These are phyloP conservation scores for Arxiozyma bovina DNA, from an alignment of 1,139 yeast genomes.

Conservation along the genomic window DNA sequence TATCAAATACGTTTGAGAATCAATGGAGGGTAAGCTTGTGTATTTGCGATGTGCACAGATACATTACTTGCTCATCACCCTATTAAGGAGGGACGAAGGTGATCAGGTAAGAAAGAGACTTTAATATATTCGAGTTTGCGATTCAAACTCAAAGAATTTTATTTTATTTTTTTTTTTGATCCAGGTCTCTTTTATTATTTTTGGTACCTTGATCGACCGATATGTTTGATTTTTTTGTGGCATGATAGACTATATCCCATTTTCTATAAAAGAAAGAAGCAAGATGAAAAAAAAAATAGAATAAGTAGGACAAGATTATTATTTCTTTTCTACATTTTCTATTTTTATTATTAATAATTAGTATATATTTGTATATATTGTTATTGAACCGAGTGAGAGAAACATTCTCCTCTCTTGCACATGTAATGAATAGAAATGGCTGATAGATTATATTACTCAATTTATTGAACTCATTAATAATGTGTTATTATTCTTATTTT, in stretches of 20 bases:
- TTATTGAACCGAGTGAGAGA: neutral
- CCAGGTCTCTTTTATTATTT: neutral
- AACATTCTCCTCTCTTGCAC: constrained; percentile 1
- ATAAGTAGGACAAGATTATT: neutral
- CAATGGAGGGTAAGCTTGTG: constrained; percentile 12
- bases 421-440: constrained; percentile 1
- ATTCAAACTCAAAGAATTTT: neutral
- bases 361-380: neutral
- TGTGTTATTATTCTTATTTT: too few species aligned
- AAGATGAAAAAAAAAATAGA: neutral
- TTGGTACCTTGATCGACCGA: constrained; percentile 18
- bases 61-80: constrained; percentile 14
- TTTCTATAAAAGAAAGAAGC: neutral
- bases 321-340: neutral
- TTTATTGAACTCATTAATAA: neutral
- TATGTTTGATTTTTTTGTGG: constrained; percentile 27
- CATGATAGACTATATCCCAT: neutral
- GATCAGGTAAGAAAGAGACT: constrained; percentile 7
- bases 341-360: neutral
- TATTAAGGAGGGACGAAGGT: constrained; percentile 29
- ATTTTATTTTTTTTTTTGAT: too few species aligned
- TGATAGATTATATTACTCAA: neutral
- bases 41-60: neutral
- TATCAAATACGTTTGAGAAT: constrained; percentile 22
- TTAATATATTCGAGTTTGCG: neutral